Conservation (phyloP, 1,284 basidiomycete genomes). For the Pseudomicrostroma phylloplanum region DNA sequence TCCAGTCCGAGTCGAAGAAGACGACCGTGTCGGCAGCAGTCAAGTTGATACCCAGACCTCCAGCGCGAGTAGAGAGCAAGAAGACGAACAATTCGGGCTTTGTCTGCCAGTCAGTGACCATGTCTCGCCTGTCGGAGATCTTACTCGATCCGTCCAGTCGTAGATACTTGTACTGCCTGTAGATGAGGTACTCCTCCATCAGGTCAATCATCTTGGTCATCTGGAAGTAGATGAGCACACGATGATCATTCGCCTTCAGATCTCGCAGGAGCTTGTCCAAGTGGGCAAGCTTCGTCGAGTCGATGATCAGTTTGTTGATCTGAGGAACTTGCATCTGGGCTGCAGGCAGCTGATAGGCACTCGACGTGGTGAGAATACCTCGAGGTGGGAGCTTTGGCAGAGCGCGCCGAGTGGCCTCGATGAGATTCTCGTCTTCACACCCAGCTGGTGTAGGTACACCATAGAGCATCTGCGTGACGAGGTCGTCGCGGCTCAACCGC, state of each 20-base stretch:
- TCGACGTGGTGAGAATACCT: conserved; percentile 68
- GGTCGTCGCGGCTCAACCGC: conserved; percentile 55
- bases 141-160: conserved; percentile 92
- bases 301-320: conserved; percentile 88
- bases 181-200: conserved; percentile 98
- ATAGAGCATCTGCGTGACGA: conserved; percentile 72
- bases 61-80: conserved; percentile 88
- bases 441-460: conserved; percentile 69
- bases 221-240: conserved; percentile 96
- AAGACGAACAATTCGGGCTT: conserved; percentile 59
- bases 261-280: conserved; percentile 83
- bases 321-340: conserved; percentile 89
- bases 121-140: conserved; percentile 91
- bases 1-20: conserved; percentile 99
- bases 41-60: conserved; percentile 95
- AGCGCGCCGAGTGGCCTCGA: conserved; percentile 56
- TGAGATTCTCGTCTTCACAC: conserved; percentile 60
- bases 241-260: conserved; percentile 86
- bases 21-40: conserved; percentile 85
- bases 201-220: conserved; percentile 99
- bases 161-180: conserved; percentile 94
- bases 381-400: conserved; percentile 62
- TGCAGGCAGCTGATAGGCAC: conserved; percentile 69
- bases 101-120: conserved; percentile 99
- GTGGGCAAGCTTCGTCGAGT: conserved; percentile 90